Evolutionary conservation across 352 stramenopile genomes (phyloP).

Genomic region (Phytophthora uliginosa): DNA sequence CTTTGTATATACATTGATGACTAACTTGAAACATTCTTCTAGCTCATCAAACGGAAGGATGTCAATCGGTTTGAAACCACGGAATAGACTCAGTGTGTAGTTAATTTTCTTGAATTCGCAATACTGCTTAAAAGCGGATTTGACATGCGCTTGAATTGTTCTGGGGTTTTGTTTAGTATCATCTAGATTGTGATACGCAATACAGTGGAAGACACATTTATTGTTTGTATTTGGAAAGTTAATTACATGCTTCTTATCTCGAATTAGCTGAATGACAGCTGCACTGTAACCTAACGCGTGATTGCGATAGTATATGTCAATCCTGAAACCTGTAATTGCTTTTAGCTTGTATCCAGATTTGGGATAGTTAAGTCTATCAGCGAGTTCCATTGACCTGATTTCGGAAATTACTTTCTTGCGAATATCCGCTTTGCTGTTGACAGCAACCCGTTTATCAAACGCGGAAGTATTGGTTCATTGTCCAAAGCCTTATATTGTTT

Average conservation of each 20-base stretch:
- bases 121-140: neutral
- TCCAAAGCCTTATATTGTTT: no score
- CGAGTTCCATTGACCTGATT: conserved; percentile 24
- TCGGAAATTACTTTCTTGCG: conserved; percentile 10
- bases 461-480: conserved; percentile 16
- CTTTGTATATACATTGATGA: conserved; percentile 19
- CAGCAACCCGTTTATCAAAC: conserved; percentile 11
- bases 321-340: conserved; percentile 23
- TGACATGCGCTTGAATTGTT: neutral
- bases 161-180: neutral
- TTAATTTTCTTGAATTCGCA: conserved; percentile 2
- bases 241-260: conserved; percentile 10
- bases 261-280: conserved; percentile 3
- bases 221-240: conserved; percentile 18
- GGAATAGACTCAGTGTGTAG: neutral
- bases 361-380: conserved; percentile 26
- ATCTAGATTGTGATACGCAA: neutral
- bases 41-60: conserved; percentile 11
- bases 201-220: conserved; percentile 14
- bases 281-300: conserved; percentile 24
- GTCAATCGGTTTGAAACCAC: conserved; percentile 13
- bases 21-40: neutral
- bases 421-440: conserved; percentile 30
- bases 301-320: conserved; percentile 24
- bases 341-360: conserved; percentile 20